Percentiles rank a stretch among this genome's conserved stretches.
phyloP scores from a whole-genome alignment of 805 yeast species.

The Metschnikowia anglica region DNA sequence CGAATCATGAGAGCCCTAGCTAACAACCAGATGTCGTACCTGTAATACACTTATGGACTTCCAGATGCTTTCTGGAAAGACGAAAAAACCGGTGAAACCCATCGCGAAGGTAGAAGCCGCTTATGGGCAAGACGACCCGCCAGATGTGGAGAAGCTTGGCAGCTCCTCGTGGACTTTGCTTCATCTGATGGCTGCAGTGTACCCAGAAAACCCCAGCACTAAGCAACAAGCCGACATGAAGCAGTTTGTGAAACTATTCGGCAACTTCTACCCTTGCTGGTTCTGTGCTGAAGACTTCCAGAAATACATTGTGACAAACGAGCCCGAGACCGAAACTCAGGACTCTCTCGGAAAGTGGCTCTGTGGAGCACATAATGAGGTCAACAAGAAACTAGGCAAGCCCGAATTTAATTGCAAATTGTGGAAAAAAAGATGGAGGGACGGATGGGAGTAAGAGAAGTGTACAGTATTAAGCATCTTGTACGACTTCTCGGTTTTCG shows the following conservation, averaged over 20 bases:
- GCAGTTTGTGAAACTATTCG: slow-evolving; percentile 66
- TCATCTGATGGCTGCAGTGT: slow-evolving; percentile 86
- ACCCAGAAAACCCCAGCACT: slow-evolving; percentile 66
- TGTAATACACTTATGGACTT: slow-evolving; percentile 85
- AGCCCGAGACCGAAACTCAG: slow-evolving; percentile 60
- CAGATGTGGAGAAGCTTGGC: slow-evolving; percentile 81
- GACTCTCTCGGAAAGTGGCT: slow-evolving; percentile 88
- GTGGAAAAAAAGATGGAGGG: slow-evolving; percentile 94
- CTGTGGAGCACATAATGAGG: slow-evolving; percentile 93
- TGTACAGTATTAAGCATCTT: background rate
- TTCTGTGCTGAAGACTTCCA: slow-evolving; percentile 87
- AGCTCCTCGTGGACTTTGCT: slow-evolving; percentile 88
- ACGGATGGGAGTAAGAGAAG: slow-evolving; percentile 75
- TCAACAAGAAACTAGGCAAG: slow-evolving; percentile 84
- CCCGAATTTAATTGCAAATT: slow-evolving; percentile 80
- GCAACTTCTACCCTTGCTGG: slow-evolving; percentile 89
- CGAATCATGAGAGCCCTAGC: background rate
- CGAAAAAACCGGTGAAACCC: slow-evolving; percentile 4
- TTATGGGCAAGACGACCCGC: slow-evolving; percentile 64
- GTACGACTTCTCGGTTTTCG: too few relatives aligned
- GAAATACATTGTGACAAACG: slow-evolving; percentile 50
- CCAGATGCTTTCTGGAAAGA: slow-evolving; percentile 49
- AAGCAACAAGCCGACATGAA: slow-evolving; percentile 69
- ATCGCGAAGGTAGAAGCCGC: slow-evolving; percentile 5
- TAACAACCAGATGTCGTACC: slow-evolving; percentile 65